Evolutionary conservation across 2,329 filamentous ascomycete genomes (phyloP), one percentile per base, ranked within the genome.

Genomic region (Microdochium trichocladiopsis): DNA sequence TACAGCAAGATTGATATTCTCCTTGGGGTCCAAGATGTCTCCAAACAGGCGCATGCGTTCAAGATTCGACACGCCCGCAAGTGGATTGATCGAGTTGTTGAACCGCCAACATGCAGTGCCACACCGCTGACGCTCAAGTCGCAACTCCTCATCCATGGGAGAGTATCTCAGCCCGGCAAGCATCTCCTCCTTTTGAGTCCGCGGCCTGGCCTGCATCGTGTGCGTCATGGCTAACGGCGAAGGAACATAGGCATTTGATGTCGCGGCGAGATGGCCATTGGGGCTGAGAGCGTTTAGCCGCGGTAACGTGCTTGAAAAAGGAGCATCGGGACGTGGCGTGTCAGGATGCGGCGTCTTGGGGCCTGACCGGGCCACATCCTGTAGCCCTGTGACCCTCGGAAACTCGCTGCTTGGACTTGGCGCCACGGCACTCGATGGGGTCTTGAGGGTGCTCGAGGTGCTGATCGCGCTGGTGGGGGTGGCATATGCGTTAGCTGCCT

Each of bases 141-240:
- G 79, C 4, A 99, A 78, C 61, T 90, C 86, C 55, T 84, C 80
- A 64, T 90, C 84, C 57, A 87, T 92, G 6, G 89, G 88, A 55
- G 84, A 85, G 69, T 90, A 97, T n/a, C 83, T 79, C 41, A 88
- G 79, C 12, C 89, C 89, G 28, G 78, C 77, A 16, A 95, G 73
- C 93, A 97, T 97, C 66, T 94, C 90, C 55, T 95, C 88, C 69
- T 94, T 94, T 65, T 96, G 90, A 1, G 84, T 87, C 55, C 77
- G 71, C 61, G 63, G 61, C 59, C 70, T 59, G 3, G 41, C 18
- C 18, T 45, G 41, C 41, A 45, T 25, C 6, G 47, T 10, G 23
- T 25, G 47, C 9, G 47, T 48, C 47, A 48, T 28, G 47, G 47
- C 76, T 48, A 76, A 73, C 62, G 81, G 79, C 28, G 72, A 73